phyloP scores from a whole-genome alignment of 1,284 basidiomycete species.

The Sporisorium sorghi region DNA sequence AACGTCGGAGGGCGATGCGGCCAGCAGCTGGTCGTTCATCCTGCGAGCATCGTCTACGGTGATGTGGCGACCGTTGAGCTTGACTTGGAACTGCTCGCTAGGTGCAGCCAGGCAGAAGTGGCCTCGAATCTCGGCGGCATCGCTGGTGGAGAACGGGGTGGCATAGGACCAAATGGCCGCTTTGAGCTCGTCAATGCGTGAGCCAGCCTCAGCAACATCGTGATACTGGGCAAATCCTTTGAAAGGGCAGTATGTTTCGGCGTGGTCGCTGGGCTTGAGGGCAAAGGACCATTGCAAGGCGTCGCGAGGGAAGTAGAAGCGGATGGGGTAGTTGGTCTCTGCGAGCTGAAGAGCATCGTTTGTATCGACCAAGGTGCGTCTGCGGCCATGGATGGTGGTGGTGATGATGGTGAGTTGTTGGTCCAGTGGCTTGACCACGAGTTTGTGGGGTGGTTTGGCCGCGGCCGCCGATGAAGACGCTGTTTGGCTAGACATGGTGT shows the following conservation, averaged over 20 bases:
- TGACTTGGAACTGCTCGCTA: conserved; percentile 17
- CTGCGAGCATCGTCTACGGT: conserved; percentile 17
- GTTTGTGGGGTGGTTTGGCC: conserved; percentile 36
- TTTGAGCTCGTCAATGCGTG: conserved; percentile 22
- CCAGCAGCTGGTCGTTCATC: conserved; percentile 21
- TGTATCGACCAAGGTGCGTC: conserved; percentile 35
- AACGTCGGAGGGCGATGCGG: conserved; percentile 10
- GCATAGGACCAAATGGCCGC: conserved; percentile 45
- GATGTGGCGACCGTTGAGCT: conserved; percentile 28
- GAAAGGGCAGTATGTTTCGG: conserved; percentile 47
- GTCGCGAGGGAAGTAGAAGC: conserved; percentile 47
- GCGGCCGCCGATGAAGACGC: conserved; percentile 3
- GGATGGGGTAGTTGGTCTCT: conserved; percentile 39
- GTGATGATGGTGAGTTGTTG: conserved; percentile 41
- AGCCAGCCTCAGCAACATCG: conserved; percentile 27
- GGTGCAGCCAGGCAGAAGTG: conserved; percentile 41
- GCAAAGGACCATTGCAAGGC: conserved; percentile 36
- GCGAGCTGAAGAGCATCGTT: conserved; percentile 35
- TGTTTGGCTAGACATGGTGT: conserved; percentile 26
- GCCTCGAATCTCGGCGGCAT: conserved; percentile 32
- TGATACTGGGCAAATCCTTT: conserved; percentile 47
- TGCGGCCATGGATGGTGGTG: conserved; percentile 25
- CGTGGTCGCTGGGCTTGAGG: conserved; percentile 25
- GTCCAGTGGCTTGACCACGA: conserved; percentile 28
- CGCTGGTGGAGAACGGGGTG: conserved; percentile 32